Evolutionary conservation across 2,329 filamentous ascomycete genomes (phyloP), one percentile per base, ranked within the genome.

Genomic region (Thelonectria olida): DNA sequence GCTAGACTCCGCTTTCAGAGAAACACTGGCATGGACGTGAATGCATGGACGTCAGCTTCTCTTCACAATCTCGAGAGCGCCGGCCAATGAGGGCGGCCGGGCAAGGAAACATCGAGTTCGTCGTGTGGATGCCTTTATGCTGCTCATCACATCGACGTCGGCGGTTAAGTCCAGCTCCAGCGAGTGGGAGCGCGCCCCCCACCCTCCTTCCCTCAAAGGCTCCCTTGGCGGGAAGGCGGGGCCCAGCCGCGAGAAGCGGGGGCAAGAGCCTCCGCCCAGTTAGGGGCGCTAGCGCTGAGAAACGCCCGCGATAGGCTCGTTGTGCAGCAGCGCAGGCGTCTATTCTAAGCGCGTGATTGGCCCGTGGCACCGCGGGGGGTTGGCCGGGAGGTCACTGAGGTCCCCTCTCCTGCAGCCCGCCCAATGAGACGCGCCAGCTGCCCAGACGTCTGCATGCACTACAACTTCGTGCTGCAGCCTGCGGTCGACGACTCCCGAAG

Each of bases 151-250:
- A 68, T 51, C 61, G 67, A 63, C 56, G 63, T 66, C 62, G 66
- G 69, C 69, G 69, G 69, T 67, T 72, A 71, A 65, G 64, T 15
- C 38, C 63, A 64, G n/a, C n/a, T n/a, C 19, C 41, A 52, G 55
- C 60, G 64, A 64, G 47, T 58, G 25, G 38, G 28, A 60, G 38
- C 36, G 13, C 42, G 17, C 3, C 36, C 42, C 27, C 17, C 36
- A 23, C 36, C 20, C 27, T 20, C 23, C 49, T 12, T n/a, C n/a
- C n/a, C n/a, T n/a, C n/a, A n/a, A n/a, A n/a, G n/a, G n/a, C n/a
- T n/a, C n/a, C n/a, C n/a, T n/a, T n/a, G n/a, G n/a, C n/a, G n/a
- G n/a, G n/a, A n/a, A n/a, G n/a, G n/a, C n/a, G n/a, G n/a, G n/a
- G n/a, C 23, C 49, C 56, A 53, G 56, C 56, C 56, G 49, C 56